These are phyloP conservation scores for Parascedosporium putredinis DNA, from an alignment of 2,329 filamentous ascomycete species.

Conservation along the genomic window DNA sequence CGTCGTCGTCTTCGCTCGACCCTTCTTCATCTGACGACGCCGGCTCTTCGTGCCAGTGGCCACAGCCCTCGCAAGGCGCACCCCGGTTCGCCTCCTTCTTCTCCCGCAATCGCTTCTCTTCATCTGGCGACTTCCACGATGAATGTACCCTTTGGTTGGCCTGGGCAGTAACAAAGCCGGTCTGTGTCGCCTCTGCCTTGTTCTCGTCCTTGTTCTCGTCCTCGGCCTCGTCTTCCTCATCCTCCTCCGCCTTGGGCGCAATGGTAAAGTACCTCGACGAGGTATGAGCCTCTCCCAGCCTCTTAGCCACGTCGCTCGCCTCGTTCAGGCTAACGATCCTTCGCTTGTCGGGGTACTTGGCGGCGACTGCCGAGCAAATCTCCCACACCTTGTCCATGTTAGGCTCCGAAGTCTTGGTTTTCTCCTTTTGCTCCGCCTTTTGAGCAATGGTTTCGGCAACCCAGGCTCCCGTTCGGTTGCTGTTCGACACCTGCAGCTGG, in stretches of 20 bases:
- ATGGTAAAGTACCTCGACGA: slow-evolving; percentile 26
- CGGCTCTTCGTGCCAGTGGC: not conserved
- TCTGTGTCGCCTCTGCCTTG: too few species aligned
- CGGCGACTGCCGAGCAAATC: slow-evolving; percentile 10
- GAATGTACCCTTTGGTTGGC: slow-evolving; percentile 10
- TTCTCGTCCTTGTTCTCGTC: slow-evolving; percentile 14
- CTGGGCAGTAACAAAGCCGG: slow-evolving; percentile 20
- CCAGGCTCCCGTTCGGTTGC: not conserved
- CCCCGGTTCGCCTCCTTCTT: slow-evolving; percentile 10
- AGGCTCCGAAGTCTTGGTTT: not conserved
- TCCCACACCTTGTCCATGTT: slow-evolving; percentile 5
- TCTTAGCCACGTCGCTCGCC: slow-evolving; percentile 47
- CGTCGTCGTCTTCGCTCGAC: not conserved
- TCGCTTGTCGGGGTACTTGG: slow-evolving; percentile 26
- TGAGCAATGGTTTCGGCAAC: not conserved
- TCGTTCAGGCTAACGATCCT: slow-evolving; percentile 44
- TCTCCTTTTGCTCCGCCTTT: not conserved
- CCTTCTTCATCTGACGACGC: not conserved
- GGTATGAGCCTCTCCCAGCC: slow-evolving; percentile 39
- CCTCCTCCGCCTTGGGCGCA: slow-evolving; percentile 17
- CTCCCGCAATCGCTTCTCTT: slow-evolving; percentile 14
- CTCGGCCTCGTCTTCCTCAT: slow-evolving; percentile 16
- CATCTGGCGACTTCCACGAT: slow-evolving; percentile 6
- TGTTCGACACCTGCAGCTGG: not conserved
- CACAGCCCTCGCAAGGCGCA: not conserved